A percentile compares a stretch with the other conserved stretches of the same genome.
These are phyloP conservation scores for Phytophthora rubi DNA, from an alignment of 352 stramenopile species.

Conservation along the genomic window DNA sequence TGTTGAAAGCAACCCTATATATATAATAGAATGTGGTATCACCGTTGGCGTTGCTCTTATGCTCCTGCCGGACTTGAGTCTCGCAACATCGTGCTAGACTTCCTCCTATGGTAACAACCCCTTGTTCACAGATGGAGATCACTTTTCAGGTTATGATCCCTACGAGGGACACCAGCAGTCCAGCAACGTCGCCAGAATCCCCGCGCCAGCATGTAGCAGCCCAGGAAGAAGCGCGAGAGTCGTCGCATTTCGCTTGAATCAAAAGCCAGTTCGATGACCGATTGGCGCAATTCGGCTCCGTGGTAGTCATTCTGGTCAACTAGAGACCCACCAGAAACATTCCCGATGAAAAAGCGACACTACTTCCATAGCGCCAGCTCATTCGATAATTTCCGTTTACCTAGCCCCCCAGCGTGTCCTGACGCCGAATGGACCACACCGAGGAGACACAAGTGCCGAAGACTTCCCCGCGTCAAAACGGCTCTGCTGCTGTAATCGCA, in stretches of 20 bases:
- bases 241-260: neutral
- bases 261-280: neutral
- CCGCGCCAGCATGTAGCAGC: no score
- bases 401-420: neutral
- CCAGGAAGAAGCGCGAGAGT: no score
- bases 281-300: neutral
- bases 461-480: slow-evolving; percentile 1
- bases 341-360: neutral
- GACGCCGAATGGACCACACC: neutral
- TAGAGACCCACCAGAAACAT: neutral
- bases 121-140: no score
- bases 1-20: no score
- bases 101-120: no score
- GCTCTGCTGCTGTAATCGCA: neutral
- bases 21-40: no score
- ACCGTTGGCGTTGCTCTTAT: no score
- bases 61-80: no score
- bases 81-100: no score
- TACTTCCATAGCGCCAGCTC: neutral
- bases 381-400: slow-evolving; percentile 9
- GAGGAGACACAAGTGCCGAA: neutral
- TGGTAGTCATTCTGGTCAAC: neutral
- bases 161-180: neutral
- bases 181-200: neutral
- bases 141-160: neutral